These are phyloP conservation scores for Sphaceloma murrayae DNA, from an alignment of 2,329 filamentous ascomycete genomes.

Conservation along the genomic window DNA sequence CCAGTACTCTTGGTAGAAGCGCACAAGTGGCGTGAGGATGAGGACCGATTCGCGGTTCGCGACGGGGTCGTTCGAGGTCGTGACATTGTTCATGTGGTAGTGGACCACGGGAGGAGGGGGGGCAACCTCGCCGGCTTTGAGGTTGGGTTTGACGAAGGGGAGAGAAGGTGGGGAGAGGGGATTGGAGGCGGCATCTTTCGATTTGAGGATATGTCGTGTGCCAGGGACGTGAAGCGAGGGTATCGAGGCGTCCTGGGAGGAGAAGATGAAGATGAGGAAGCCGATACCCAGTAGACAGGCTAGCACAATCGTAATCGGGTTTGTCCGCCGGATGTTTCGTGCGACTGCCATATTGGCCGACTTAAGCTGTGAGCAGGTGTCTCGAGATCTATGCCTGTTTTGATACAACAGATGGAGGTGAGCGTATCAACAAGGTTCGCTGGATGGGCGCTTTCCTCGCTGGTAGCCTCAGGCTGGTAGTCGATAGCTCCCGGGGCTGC, in stretches of 20 bases:
- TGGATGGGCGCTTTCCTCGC: no score
- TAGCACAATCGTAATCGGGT: constrained; percentile 63
- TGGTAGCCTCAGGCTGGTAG: no score
- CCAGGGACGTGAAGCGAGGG: constrained; percentile 28
- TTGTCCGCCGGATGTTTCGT: constrained; percentile 68
- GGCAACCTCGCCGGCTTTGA: constrained; percentile 44
- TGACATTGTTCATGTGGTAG: constrained; percentile 93
- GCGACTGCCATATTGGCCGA: constrained; percentile 44
- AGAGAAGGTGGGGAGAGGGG: constrained; percentile 65
- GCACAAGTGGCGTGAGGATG: constrained; percentile 82
- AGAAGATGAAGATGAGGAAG: constrained; percentile 42
- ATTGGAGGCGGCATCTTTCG: constrained; percentile 52
- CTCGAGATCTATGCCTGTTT: not conserved
- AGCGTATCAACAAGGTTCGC: no score
- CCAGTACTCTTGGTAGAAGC: constrained; percentile 94
- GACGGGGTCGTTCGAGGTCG: constrained; percentile 65
- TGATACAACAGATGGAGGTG: no score
- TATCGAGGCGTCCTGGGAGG: constrained; percentile 37
- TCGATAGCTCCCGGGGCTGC: no score
- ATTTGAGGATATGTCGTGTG: constrained; percentile 42
- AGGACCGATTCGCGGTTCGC: constrained; percentile 77
- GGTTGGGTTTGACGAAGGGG: constrained; percentile 59
- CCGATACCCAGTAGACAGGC: constrained; percentile 60
- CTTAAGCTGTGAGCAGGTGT: no score
- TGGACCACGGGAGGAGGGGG: constrained; percentile 76